These are phyloP conservation scores for Urostyla sp. DNA, from an alignment of 73 alveolate genomes.

Conservation along the genomic window DNA sequence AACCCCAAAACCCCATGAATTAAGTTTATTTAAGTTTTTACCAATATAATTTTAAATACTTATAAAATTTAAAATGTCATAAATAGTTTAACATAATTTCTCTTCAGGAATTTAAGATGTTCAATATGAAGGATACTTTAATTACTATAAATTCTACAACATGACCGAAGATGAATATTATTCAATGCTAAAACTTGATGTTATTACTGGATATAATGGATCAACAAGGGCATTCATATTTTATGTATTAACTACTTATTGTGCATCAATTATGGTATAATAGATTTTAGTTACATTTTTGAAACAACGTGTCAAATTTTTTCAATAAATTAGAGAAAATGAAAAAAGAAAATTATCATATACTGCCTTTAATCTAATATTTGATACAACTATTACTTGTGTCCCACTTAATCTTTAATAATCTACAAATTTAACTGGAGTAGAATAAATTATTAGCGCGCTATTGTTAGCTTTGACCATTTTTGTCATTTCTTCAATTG, in stretches of 20 bases:
- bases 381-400: conserved; percentile 4
- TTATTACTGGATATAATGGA: conserved; percentile 64
- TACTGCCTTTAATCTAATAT: not conserved
- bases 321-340: not conserved
- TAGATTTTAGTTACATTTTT: conserved; percentile 18
- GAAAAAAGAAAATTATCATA: not conserved
- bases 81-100: no score
- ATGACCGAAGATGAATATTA: conserved; percentile 35
- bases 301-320: not conserved
- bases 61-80: no score
- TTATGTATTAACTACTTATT: conserved; percentile 9
- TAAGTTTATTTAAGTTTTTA: no score
- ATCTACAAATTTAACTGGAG: conserved; percentile 11
- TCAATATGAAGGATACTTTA: no score
- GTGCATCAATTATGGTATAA: not conserved
- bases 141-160: no score
- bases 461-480: not conserved
- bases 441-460: not conserved
- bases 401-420: conserved; percentile 28
- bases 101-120: no score
- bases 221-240: conserved; percentile 37
- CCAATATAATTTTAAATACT: no score
- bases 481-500: not conserved
- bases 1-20: no score
- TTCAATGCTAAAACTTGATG: conserved; percentile 46